A percentile compares a stretch with the other conserved stretches of the same genome.
These are phyloP conservation scores for Calycina marina DNA, from an alignment of 2,329 filamentous ascomycete genomes.

Conservation along the genomic window DNA sequence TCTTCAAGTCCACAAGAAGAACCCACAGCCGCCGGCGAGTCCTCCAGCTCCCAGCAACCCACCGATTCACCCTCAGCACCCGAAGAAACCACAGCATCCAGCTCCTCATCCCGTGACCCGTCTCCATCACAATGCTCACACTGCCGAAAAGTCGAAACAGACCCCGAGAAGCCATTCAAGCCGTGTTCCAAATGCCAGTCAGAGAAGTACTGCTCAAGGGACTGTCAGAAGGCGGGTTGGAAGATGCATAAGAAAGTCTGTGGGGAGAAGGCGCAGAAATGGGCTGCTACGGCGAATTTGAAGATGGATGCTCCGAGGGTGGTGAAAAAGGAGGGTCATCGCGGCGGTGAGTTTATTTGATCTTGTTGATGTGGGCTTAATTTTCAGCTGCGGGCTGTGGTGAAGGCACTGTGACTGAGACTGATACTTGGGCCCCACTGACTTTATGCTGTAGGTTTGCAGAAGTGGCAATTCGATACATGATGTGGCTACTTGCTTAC, in stretches of 20 bases:
- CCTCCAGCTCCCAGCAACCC: background rate
- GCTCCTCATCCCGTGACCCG: background rate
- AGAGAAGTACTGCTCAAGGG: slow-evolving; percentile 15
- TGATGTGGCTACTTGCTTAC: too few species aligned
- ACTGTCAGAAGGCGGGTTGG: slow-evolving; percentile 16
- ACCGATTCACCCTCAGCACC: background rate
- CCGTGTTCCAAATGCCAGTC: slow-evolving; percentile 14
- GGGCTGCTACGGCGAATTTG: slow-evolving; percentile 9
- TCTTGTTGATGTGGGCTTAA: background rate
- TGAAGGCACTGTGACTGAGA: too few species aligned
- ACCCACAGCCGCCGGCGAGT: too few species aligned
- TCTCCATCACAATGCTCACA: background rate
- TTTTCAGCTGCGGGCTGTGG: background rate
- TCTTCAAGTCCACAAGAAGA: too few species aligned
- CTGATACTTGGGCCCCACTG: too few species aligned
- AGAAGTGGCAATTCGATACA: slow-evolving; percentile 16
- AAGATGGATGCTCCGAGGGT: slow-evolving; percentile 5
- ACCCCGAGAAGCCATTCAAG: slow-evolving; percentile 8
- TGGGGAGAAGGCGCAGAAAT: slow-evolving; percentile 8
- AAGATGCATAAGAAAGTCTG: slow-evolving; percentile 17
- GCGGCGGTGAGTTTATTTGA: slow-evolving; percentile 4
- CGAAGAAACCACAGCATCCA: background rate
- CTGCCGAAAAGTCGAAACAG: background rate
- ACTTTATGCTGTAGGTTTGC: slow-evolving; percentile 3
- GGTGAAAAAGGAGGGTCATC: slow-evolving; percentile 7